A percentile compares a stretch with the other conserved stretches of the same genome.
Evolutionary conservation across 2,329 filamentous ascomycete genomes (phyloP).

Genomic region (Pestalotiopsis sp.): DNA sequence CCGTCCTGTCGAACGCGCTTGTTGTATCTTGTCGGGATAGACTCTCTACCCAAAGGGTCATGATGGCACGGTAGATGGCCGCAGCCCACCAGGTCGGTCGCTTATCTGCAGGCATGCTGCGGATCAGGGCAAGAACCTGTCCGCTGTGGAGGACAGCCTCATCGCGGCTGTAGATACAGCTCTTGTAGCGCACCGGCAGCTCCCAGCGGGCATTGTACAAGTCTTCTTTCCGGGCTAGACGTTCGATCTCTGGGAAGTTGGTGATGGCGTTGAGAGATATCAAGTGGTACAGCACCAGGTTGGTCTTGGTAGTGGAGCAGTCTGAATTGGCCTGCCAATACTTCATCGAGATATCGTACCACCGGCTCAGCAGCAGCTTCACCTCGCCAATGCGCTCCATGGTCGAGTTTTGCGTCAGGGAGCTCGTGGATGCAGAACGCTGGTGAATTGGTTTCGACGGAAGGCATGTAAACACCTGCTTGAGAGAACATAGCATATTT

Average conservation of each 20-base stretch:
- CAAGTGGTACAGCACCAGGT: constrained; percentile 70
- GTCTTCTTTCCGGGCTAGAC: constrained; percentile 62
- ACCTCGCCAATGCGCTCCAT: constrained; percentile 64
- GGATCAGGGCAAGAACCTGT: constrained; percentile 64
- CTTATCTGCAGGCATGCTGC: constrained; percentile 59
- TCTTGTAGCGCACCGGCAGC: constrained; percentile 57
- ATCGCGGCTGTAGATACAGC: constrained; percentile 64
- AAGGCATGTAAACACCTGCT: constrained; percentile 62
- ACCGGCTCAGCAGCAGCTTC: constrained; percentile 63
- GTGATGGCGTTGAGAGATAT: constrained; percentile 70
- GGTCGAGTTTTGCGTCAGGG: constrained; percentile 62
- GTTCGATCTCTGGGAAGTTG: constrained; percentile 68
- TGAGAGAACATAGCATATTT: constrained; percentile 63
- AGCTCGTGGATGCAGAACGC: constrained; percentile 45
- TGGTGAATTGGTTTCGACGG: constrained; percentile 45
- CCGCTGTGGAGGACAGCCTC: constrained; percentile 69
- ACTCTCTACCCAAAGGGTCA: constrained; percentile 66
- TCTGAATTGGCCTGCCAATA: constrained; percentile 56
- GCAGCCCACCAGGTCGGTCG: constrained; percentile 73
- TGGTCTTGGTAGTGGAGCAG: constrained; percentile 64
- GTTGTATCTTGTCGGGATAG: constrained; percentile 46
- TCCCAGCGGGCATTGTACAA: constrained; percentile 58
- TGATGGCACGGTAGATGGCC: constrained; percentile 66
- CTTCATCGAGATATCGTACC: constrained; percentile 65
- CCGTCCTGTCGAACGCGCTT: constrained; percentile 24